Percentiles rank a stretch among this genome's conserved stretches.
phyloP scores from a whole-genome alignment of 2,329 filamentous ascomycete genomes.

The Aspergillus hortae region DNA sequence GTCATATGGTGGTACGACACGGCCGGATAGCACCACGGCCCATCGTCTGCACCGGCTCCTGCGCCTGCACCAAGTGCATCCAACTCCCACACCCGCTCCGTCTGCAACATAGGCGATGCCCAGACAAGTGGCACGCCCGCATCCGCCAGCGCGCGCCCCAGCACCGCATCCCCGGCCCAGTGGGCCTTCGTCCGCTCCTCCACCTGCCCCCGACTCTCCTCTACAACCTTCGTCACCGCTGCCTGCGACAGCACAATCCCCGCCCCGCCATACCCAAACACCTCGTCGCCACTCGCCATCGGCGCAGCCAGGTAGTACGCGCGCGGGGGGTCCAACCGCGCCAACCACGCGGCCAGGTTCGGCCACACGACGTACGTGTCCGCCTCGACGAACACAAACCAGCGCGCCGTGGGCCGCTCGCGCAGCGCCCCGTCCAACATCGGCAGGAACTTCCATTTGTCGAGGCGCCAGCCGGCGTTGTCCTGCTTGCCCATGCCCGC shows the following conservation, averaged over 20 bases:
- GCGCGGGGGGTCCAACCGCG: constrained; percentile 41
- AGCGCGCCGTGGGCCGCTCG: constrained; percentile 45
- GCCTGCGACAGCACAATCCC: constrained; percentile 48
- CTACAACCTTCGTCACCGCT: constrained; percentile 40
- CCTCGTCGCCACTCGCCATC: constrained; percentile 42
- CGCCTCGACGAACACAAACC: constrained; percentile 56
- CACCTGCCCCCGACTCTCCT: constrained; percentile 35
- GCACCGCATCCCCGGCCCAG: constrained; percentile 47
- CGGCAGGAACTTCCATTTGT: constrained; percentile 56
- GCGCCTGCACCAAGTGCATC: constrained; percentile 13
- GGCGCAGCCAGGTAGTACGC: constrained; percentile 50
- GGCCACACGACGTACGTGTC: constrained; percentile 54
- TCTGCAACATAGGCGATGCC: constrained; percentile 22
- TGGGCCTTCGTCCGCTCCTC: constrained; percentile 39
- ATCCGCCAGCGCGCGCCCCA: constrained; percentile 42
- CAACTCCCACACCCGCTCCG: constrained; percentile 22
- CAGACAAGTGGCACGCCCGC: constrained; percentile 36
- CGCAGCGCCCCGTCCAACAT: constrained; percentile 48
- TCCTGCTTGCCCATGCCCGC: constrained; percentile 18
- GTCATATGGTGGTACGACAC: constrained; percentile 30
- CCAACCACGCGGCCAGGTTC: constrained; percentile 51
- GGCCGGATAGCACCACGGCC: constrained; percentile 25
- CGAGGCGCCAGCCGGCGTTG: constrained; percentile 46
- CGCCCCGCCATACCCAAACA: constrained; percentile 50
- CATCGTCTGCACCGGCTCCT: constrained; percentile 3